Evolutionary conservation across 129 eudicot species (phyloP), one percentile per base, ranked within the genome.

Genomic region (Flaveria bidentis): DNA sequence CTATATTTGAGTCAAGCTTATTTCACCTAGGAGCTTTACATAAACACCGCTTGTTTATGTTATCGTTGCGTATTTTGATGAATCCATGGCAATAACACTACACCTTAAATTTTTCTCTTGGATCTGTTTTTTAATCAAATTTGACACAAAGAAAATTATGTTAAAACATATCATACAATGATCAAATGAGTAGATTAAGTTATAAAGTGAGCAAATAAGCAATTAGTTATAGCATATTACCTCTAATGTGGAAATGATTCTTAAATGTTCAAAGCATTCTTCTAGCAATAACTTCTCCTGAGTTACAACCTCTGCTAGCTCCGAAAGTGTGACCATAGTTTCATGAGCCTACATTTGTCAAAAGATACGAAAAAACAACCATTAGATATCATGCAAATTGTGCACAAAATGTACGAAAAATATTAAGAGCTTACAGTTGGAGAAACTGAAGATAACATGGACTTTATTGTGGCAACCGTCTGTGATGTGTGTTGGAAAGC

Each of bases 211-310:
- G 39, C 14, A 18, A 23, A 0, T 23, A 23, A 46, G 46, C 23
- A 26, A 26, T 50, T 49, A 53, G 8, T 52, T 61, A 6, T 20
- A 74, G 20, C 22, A 1, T 41, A 69, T 85, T 68, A 92, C 97
- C 97, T 89, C 89, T 71, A 92, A 80, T 13, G 41, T 61, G 1
- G 91, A 87, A 80, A 89, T 78, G 69, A 23, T 39, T 58, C 55
- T 76, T 72, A 87, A 87, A 81, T 82, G 82, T 73, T 92, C 97
- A 75, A 84, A 69, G 76, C 89, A 92, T 67, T 87, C 97, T 76
- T 92, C 89, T 61, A 92, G 83, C 28, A 85, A 71, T 74, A 82
- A 83, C 84, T 85, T 92, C 81, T 92, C 97, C 79, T 84, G 89
- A 30, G 81, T 78, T 45, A 82, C 86, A 44, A 92, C 82, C 47